Percentiles rank a stretch among this genome's conserved stretches.
These are phyloP conservation scores for Fraxinus nigra DNA, from an alignment of 305 asterid species.

Conservation along the genomic window DNA sequence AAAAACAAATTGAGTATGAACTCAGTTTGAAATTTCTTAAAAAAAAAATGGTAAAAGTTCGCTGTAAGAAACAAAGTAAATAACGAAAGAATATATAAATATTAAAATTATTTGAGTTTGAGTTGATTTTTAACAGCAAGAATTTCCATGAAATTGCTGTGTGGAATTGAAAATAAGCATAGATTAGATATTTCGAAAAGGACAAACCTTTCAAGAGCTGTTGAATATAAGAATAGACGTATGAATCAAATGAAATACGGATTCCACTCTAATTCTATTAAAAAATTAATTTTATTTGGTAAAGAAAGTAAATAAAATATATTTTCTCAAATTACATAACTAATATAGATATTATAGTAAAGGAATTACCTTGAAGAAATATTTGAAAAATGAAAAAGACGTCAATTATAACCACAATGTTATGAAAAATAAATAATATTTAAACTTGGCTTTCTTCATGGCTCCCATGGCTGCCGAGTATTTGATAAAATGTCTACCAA, in stretches of 20 bases:
- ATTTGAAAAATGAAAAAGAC: neutral
- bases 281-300: neutral
- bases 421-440: neutral
- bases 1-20: neutral
- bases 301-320: neutral
- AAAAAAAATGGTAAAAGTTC: neutral
- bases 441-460: neutral
- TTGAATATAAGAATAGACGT: neutral
- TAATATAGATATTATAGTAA: no score
- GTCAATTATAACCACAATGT: neutral
- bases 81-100: neutral
- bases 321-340: neutral
- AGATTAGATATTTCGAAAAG: neutral
- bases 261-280: neutral
- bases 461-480: neutral
- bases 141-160: neutral
- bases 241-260: neutral
- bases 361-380: neutral
- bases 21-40: neutral
- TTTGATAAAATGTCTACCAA: neutral
- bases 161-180: neutral
- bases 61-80: neutral
- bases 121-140: neutral
- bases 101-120: neutral
- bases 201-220: neutral